Percentiles rank a stretch among this genome's conserved stretches.
These are phyloP conservation scores for Trypanosoma caninum DNA, from an alignment of 208 protist genomes.

Conservation along the genomic window DNA sequence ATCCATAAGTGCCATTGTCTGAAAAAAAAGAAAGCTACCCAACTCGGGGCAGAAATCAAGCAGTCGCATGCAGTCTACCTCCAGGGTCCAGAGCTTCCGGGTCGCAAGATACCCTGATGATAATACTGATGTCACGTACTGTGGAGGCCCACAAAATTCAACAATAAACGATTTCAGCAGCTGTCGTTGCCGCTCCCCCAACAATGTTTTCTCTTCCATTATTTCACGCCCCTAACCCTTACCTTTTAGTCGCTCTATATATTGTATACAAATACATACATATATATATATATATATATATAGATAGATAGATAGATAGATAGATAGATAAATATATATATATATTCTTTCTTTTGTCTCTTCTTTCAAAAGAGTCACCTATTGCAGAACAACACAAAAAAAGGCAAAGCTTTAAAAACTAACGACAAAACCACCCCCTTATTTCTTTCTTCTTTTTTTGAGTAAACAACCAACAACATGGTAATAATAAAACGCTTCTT, in stretches of 20 bases:
- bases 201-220: neutral
- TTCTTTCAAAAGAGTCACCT: too few relatives aligned
- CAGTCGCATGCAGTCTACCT: slow-evolving; percentile 80
- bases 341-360: too few relatives aligned
- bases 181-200: slow-evolving; percentile 12
- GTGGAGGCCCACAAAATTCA: slow-evolving; percentile 57
- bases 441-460: neutral
- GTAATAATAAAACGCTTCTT: too few relatives aligned
- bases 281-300: neutral
- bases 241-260: too few relatives aligned
- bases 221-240: neutral
- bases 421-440: neutral
- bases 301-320: neutral
- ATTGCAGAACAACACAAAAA: too few relatives aligned
- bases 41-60: slow-evolving; percentile 48
- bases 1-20: slow-evolving; percentile 45
- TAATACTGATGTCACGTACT: slow-evolving; percentile 16
- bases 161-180: slow-evolving; percentile 48
- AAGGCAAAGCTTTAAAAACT: neutral
- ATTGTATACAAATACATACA: neutral
- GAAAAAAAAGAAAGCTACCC: slow-evolving; percentile 35
- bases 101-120: slow-evolving; percentile 10
- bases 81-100: slow-evolving; percentile 52
- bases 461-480: too few relatives aligned
- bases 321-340: neutral